Evolutionary conservation across 1,284 basidiomycete genomes (phyloP), one percentile per base, ranked within the genome.

Genomic region (Albatrellus sp.): DNA sequence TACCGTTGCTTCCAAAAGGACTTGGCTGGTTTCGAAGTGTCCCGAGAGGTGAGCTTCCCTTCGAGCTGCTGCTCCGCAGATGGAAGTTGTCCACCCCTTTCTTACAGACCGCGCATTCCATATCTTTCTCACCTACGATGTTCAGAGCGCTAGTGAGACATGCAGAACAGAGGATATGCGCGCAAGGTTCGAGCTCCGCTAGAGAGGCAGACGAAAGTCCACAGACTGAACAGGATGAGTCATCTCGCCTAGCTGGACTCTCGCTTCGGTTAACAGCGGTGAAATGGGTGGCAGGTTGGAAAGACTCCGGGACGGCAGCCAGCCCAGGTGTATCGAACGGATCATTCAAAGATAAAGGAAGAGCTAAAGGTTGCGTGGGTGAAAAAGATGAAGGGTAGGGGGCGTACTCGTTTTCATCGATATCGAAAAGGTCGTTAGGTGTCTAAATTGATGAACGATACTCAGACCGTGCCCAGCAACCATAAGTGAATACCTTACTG

Each of bases 111-210:
- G 81, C 79, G 49, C 84, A 88, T 48, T 78, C 73, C 75, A 88
- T 85, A 50, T 82, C 80, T 58, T 87, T 88, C 59, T 88, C 85
- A 7, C 84, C 84, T 17, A 87, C 84, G 45, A 88, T 87, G 52
- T 89, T 88, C 44, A 89, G 65, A 4, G 83, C 80, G 44, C 82
- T 85, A 1, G 86, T 88, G 45, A 89, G 67, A 55, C 86, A 89
- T 5, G 72, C 70, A 2, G 83, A 81, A 57, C 85, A 89, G 2
- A 88, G 65, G 2, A 80, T 70, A 56, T 89, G 85, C 8, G 62
- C 58, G 59, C 85, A 89, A 1, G 85, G 85, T 19, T 72, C 67
- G 14, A 89, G 68, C 49, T 83, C 65, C 1, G 83, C 83, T 32
- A 85, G 67, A 17, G 62, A 52, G 57, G 71, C 54, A 52, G 67